These are phyloP conservation scores for Smithsoniella earleae DNA, from an alignment of 163 green algal genomes.

Conservation along the genomic window DNA sequence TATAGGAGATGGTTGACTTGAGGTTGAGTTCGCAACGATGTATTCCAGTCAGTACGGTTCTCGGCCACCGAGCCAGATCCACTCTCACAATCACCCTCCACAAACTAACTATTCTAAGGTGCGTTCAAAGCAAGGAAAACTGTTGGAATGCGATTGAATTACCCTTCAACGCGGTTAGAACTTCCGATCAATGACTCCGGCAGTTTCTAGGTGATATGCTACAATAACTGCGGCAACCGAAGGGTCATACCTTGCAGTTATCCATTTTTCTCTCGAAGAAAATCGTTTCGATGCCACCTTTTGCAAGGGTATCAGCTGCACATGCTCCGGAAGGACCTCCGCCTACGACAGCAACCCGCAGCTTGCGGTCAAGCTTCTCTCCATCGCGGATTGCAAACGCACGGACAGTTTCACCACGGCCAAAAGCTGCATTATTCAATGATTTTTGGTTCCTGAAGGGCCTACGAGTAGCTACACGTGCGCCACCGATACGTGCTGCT, in stretches of 20 bases:
- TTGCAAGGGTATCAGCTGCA: constrained; percentile 85
- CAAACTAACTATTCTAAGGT: no score
- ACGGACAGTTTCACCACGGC: background rate
- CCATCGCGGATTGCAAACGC: constrained; percentile 52
- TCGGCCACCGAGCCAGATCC: no score
- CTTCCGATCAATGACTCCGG: no score
- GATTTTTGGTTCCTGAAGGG: no score
- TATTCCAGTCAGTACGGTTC: no score
- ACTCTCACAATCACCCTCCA: no score
- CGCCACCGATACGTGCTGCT: background rate
- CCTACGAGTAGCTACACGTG: background rate
- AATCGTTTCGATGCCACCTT: constrained; percentile 85
- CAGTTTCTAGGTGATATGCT: background rate
- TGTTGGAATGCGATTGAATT: no score
- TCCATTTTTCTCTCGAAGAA: constrained; percentile 97
- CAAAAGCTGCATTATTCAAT: background rate
- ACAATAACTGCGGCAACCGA: background rate
- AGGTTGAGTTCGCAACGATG: no score
- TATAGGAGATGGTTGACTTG: no score
- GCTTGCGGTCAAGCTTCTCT: constrained; percentile 57
- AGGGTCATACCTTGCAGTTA: constrained; percentile 88
- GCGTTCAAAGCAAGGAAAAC: no score
- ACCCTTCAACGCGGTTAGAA: no score
- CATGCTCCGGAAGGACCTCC: constrained; percentile 88
- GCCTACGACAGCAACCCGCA: constrained; percentile 88